Evolutionary conservation across 106 monocot species (phyloP), one percentile per base, ranked within the genome.

Genomic region (Allium cepa): DNA sequence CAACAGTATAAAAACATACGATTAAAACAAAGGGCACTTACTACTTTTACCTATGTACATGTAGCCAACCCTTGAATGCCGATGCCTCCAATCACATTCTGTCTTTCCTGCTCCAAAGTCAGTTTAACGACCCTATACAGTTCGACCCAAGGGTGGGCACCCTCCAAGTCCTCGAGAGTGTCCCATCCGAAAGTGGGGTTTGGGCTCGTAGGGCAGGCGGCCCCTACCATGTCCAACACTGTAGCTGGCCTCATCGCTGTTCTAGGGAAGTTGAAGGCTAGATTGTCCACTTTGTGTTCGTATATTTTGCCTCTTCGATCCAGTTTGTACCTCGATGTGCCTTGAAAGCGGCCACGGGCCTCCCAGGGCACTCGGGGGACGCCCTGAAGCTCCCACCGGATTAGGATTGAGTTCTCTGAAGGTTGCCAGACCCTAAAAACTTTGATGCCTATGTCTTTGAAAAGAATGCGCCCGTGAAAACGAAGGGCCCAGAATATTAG

Each of bases 301-400:
- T 90, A 94, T 46, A 94, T 90, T 75, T 90, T 94, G 64, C 94
- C 94, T 11, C 80, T 78, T 14, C 87, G 63, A 16, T 94, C 94
- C 17, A 94, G 26, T 50, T 82, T 90, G 71, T 87, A 94, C 80
- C 84, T 72, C 15, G 94, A 94, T 5, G 87, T 90, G 2, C 94
- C 94, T 17, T 87, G 78, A 66, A 94, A 94, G 26, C 71, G 71
- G 2, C 94, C 94, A 26, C 70, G 67, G 11, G 90, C 66, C 55
- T 94, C 94, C 94, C 94, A 94, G 11, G 87, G 94, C 47, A 94
- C 94, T 9, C 94, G 81, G 0, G 94, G 94, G 10, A 83, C 77
- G 17, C 90, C 90, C 9, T 59, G 67, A 47, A 90, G 75, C 68
- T 87, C 79, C 94, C 94, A 94, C 55, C 82, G 60, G 16, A 94